Evolutionary conservation across 768 basidiomycete species (phyloP).

Genomic region (Lanmaoa pseudosensibilis): DNA sequence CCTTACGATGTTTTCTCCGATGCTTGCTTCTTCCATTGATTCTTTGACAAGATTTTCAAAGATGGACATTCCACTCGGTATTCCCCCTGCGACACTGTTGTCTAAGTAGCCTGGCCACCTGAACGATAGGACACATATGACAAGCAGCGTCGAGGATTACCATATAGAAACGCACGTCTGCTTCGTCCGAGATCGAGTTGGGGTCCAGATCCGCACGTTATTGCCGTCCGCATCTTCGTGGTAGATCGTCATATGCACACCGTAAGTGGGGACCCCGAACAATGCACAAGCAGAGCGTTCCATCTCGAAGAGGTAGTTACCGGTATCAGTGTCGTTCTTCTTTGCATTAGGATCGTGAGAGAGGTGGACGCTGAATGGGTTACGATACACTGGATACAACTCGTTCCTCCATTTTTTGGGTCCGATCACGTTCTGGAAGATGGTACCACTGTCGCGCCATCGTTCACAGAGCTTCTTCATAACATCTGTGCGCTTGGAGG

Average conservation of each 20-base stretch:
- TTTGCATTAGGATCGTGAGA: constrained; percentile 33
- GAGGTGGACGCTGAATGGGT: constrained; percentile 59
- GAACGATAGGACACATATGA: not conserved
- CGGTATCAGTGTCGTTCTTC: constrained; percentile 31
- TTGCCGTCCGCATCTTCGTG: constrained; percentile 36
- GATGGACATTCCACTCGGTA: constrained; percentile 71
- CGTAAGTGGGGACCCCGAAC: constrained; percentile 89
- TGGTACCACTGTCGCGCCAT: constrained; percentile 63
- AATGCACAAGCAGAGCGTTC: constrained; percentile 87
- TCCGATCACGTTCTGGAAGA: constrained; percentile 67
- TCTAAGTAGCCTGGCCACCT: constrained; percentile 88
- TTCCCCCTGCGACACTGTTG: constrained; percentile 91
- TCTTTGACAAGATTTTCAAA: constrained; percentile 86
- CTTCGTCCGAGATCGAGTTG: constrained; percentile 81
- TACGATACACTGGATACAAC: constrained; percentile 72
- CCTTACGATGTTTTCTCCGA: constrained; percentile 63
- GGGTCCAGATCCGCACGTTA: constrained; percentile 75
- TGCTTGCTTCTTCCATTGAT: constrained; percentile 89
- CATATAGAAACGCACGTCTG: constrained; percentile 62
- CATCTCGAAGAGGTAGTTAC: constrained; percentile 82
- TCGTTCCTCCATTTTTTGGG: constrained; percentile 84
- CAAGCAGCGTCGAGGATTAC: not conserved
- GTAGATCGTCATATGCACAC: constrained; percentile 86
- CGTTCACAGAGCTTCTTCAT: constrained; percentile 69
- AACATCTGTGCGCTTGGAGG: constrained; percentile 55